Evolutionary conservation across 495 filamentous ascomycete species (phyloP).

Genomic region (Podospora fimiseda): DNA sequence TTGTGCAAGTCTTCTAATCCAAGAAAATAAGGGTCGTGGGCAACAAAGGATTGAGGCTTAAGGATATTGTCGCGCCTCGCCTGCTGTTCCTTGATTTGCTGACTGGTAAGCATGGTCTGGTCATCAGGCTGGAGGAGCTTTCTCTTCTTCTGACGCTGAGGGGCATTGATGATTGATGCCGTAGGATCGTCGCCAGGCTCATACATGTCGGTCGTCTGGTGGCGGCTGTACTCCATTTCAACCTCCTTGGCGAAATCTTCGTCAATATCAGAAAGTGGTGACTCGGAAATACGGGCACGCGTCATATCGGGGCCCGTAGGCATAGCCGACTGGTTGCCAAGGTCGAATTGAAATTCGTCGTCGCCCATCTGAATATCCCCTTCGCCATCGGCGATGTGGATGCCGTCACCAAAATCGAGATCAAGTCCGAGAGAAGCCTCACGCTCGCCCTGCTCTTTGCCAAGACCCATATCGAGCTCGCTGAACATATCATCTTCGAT

Average conservation of each 20-base stretch:
- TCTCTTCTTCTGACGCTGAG: conserved; percentile 67
- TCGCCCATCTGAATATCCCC: conserved; percentile 58
- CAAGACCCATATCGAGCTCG: conserved; percentile 49
- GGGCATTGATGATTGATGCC: conserved; percentile 39
- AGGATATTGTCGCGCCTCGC: conserved; percentile 73
- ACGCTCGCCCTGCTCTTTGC: conserved; percentile 38
- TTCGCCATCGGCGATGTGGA: conserved; percentile 52
- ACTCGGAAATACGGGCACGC: conserved; percentile 56
- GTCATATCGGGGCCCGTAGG: conserved; percentile 40
- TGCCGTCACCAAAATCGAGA: conserved; percentile 44
- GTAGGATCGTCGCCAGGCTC: conserved; percentile 50
- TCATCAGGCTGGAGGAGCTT: conserved; percentile 66
- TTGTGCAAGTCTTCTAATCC: conserved; percentile 87
- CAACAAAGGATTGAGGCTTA: conserved; percentile 68
- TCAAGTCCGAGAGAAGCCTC: conserved; percentile 41
- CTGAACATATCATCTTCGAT: conserved; percentile 69
- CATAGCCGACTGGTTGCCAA: conserved; percentile 44
- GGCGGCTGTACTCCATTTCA: conserved; percentile 47
- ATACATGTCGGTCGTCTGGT: conserved; percentile 47
- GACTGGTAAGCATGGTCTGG: conserved; percentile 51
- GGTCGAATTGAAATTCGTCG: conserved; percentile 48
- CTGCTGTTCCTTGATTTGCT: conserved; percentile 69
- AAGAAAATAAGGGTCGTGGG: conserved; percentile 76
- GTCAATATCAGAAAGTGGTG: conserved; percentile 64
- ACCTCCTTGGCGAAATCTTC: conserved; percentile 46